Base-by-base conservation (phyloP, 176 grass and related monocot species). In the Hyparrhenia diplandra region DNA sequence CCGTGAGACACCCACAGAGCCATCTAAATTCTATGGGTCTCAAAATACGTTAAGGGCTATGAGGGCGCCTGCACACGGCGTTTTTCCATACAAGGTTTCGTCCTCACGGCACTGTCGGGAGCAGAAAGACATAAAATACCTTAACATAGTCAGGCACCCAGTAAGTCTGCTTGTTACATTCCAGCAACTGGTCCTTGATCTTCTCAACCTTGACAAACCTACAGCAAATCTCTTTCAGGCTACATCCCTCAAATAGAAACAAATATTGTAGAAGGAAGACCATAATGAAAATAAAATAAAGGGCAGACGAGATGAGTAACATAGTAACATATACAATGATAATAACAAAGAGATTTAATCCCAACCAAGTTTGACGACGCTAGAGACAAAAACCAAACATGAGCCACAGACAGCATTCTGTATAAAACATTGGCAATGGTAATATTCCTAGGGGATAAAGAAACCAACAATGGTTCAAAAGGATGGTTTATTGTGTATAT, bases 81-180 rank as follows among this genome's bases (percentile, higher is more conserved):
- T 40, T 30, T 2, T 1, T 70, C 23, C n/a, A 62, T 27, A 37
- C 35, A 52, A 28, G 61, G 59, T 42, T 32, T 43, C 43, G 55
- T 74, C 54, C 13, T 43, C 23, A 64, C 58, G 67, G 8, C 39
- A 73, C 59, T 18, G 66, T 25, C 40, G 74, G 17, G n/a, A 20
- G 36, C 24, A 78, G 45, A 68, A 86, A 86, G 78, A 4, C 2
- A 29, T 73, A 70, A 65, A 67, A 80, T 79, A 99, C 96, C 93
- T 99, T 99, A 66, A 99, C 96, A 91, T 95, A 93, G 31, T 99
- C 96, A 60, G 96, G 96, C 79, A 99, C 93, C 96, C 96, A 99
- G 66, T 99, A 91, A 20, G 96, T 95, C 45, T 95, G 74, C 75
- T 88, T 93, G 87, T 95, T 99, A 85, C 96, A 95, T 83, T 99